phyloP scores from a whole-genome alignment of 2,329 filamentous ascomycete genomes.

The Penicillium sp. region DNA sequence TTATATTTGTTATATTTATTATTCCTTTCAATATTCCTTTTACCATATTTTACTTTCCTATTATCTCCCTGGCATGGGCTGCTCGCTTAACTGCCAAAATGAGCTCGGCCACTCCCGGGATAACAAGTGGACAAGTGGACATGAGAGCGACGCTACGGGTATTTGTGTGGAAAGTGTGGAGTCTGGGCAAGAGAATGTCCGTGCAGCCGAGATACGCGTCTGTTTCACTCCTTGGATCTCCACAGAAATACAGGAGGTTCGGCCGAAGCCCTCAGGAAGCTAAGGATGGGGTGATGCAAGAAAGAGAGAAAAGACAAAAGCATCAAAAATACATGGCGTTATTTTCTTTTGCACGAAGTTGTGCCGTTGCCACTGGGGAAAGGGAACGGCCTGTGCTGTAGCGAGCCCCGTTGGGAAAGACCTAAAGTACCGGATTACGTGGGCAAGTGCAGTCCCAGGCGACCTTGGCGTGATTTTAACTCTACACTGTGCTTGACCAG shows the following conservation, averaged over 20 bases:
- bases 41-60: no score
- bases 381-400: constrained; percentile 1
- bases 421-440: constrained; percentile 1
- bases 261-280: not conserved
- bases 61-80: no score
- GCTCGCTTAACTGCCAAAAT: not conserved
- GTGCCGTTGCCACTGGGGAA: not conserved
- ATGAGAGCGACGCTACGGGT: constrained; percentile 2
- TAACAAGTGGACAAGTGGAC: constrained; percentile 2
- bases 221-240: constrained; percentile 28
- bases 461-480: not conserved
- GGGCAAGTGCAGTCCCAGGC: not conserved
- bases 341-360: no score
- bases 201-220: constrained; percentile 39
- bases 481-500: not conserved
- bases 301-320: not conserved
- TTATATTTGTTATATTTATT: no score
- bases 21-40: no score
- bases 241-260: not conserved
- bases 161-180: constrained; percentile 1
- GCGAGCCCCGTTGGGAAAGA: not conserved
- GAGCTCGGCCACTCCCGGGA: constrained; percentile 18
- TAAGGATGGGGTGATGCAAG: not conserved
- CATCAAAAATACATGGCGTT: not conserved
- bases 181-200: constrained; percentile 21